phyloP scores from a whole-genome alignment of 148 eudicot genomes.

The Polygonum aviculare region DNA sequence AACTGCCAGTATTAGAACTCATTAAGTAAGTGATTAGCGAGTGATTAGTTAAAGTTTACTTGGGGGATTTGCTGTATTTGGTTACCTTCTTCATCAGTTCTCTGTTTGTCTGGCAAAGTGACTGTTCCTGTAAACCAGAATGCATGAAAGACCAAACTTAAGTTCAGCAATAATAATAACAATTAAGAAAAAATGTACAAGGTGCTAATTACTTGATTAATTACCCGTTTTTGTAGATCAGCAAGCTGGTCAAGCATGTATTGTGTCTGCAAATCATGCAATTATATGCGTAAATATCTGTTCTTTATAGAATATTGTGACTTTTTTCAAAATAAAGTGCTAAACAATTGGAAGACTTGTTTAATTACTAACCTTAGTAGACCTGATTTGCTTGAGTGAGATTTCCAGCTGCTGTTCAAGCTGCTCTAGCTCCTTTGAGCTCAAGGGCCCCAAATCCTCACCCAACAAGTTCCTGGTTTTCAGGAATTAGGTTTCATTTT shows the following conservation, averaged over 20 bases:
- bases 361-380: slow-evolving; percentile 41
- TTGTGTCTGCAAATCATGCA: slow-evolving; percentile 34
- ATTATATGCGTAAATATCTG: too few relatives aligned
- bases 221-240: slow-evolving; percentile 48
- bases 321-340: too few relatives aligned
- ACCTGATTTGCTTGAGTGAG: slow-evolving; percentile 53
- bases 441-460: slow-evolving; percentile 52
- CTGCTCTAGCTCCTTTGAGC: slow-evolving; percentile 55
- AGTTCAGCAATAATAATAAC: neutral
- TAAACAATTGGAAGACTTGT: too few relatives aligned
- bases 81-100: slow-evolving; percentile 44
- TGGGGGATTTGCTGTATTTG: neutral
- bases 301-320: too few relatives aligned
- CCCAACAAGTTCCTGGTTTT: slow-evolving; percentile 51
- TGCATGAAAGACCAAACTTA: neutral
- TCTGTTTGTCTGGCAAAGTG: slow-evolving; percentile 42
- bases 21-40: neutral
- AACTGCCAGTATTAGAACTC: slow-evolving; percentile 20
- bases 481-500: too few relatives aligned
- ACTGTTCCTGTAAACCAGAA: slow-evolving; percentile 34
- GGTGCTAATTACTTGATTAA: neutral
- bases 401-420: slow-evolving; percentile 61
- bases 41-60: neutral
- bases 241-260: slow-evolving; percentile 51
- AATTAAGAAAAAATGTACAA: neutral